Evolutionary conservation across 768 basidiomycete genomes (phyloP).

Genomic region (Astraeus odoratus): DNA sequence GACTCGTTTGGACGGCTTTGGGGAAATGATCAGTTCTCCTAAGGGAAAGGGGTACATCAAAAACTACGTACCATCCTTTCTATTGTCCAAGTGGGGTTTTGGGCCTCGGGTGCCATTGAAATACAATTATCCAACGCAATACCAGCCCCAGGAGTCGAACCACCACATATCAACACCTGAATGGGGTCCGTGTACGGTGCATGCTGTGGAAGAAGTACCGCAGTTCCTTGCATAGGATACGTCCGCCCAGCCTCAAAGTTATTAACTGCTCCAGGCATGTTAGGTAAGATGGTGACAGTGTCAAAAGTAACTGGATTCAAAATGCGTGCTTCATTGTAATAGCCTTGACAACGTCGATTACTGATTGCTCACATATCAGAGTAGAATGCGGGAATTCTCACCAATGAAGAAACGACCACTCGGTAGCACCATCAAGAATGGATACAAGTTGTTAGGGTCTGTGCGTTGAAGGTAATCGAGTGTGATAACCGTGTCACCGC

Average conservation of each 20-base stretch:
- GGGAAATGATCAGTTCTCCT: neutral
- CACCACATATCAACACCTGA: slow-evolving; percentile 69
- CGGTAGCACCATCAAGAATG: slow-evolving; percentile 67
- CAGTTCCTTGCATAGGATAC: slow-evolving; percentile 71
- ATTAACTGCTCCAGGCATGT: slow-evolving; percentile 69
- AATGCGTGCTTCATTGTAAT: slow-evolving; percentile 78
- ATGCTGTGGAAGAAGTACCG: slow-evolving; percentile 60
- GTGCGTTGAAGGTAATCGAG: slow-evolving; percentile 66
- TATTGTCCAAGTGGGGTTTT: slow-evolving; percentile 57
- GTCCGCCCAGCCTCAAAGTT: slow-evolving; percentile 68
- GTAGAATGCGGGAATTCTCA: slow-evolving; percentile 22
- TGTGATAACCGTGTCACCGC: slow-evolving; percentile 53
- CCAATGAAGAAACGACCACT: slow-evolving; percentile 66
- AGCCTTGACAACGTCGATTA: no score
- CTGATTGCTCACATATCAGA: no score
- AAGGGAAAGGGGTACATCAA: no score
- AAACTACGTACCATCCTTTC: slow-evolving; percentile 67
- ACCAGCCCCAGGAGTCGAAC: slow-evolving; percentile 51
- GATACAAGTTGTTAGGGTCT: slow-evolving; percentile 77
- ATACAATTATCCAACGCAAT: slow-evolving; percentile 65
- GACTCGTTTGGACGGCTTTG: slow-evolving; percentile 62
- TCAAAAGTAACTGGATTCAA: slow-evolving; percentile 59
- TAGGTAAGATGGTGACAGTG: slow-evolving; percentile 55
- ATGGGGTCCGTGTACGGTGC: slow-evolving; percentile 72
- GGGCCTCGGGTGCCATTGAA: slow-evolving; percentile 55